Evolutionary conservation across 768 basidiomycete genomes (phyloP).

Genomic region (Cubamyces lactineus): DNA sequence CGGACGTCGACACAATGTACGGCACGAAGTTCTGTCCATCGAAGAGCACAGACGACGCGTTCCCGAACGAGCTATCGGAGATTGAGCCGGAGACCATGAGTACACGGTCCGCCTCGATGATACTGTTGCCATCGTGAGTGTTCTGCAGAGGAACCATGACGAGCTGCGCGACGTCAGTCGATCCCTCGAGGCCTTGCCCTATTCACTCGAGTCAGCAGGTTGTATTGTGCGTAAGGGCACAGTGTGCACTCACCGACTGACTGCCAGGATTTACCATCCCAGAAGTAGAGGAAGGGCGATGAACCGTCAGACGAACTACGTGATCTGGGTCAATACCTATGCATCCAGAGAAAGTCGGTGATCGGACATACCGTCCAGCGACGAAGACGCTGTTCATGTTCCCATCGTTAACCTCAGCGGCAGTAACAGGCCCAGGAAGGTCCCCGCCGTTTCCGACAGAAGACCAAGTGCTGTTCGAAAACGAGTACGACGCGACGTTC

Average conservation of each 20-base stretch:
- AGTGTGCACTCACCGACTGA: constrained; percentile 51
- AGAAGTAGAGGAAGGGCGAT: constrained; percentile 76
- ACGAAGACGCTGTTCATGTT: constrained; percentile 87
- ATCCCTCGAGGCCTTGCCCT: constrained; percentile 60
- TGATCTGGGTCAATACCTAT: not conserved
- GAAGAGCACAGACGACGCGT: constrained; percentile 83
- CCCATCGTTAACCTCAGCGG: constrained; percentile 80
- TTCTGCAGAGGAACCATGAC: constrained; percentile 88
- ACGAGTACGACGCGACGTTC: constrained; percentile 75
- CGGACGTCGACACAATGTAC: constrained; percentile 70
- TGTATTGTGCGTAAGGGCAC: not conserved
- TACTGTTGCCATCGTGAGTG: constrained; percentile 67
- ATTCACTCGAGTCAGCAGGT: not conserved
- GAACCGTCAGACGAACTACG: constrained; percentile 59
- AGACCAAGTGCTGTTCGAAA: constrained; percentile 76
- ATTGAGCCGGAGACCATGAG: constrained; percentile 86
- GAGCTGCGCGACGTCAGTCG: constrained; percentile 77
- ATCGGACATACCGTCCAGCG: constrained; percentile 73
- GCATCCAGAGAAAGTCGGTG: constrained; percentile 6
- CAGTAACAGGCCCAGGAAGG: constrained; percentile 89
- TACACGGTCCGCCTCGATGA: constrained; percentile 85
- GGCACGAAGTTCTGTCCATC: constrained; percentile 85
- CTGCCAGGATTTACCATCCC: constrained; percentile 83
- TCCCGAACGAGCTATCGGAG: constrained; percentile 69
- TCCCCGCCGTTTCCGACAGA: constrained; percentile 59